phyloP scores from a whole-genome alignment of 345 rosid species.

The Pelargonium nanum region DNA sequence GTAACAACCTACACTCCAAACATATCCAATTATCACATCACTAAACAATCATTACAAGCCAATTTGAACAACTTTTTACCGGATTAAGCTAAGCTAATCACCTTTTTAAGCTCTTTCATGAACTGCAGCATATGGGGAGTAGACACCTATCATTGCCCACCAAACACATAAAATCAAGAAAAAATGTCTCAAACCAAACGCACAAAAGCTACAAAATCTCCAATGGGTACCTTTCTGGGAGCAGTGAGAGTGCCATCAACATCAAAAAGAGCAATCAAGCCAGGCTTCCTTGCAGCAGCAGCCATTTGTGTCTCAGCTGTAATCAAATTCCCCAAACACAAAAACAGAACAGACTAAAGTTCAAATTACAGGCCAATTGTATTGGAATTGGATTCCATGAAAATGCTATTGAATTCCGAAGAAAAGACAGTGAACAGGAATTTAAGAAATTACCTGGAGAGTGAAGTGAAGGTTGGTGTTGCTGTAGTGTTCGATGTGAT shows the following conservation, averaged over 20 bases:
- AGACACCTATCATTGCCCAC: constrained; percentile 21
- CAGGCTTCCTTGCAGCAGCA: constrained; percentile 33
- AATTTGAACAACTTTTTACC: background rate
- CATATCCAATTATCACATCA: background rate
- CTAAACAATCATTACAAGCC: constrained; percentile 8
- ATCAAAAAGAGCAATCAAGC: constrained; percentile 85
- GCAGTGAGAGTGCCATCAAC: constrained; percentile 99
- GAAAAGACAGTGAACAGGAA: too few species aligned
- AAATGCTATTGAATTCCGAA: background rate
- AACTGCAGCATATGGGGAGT: constrained; percentile 53
- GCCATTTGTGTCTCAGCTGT: constrained; percentile 18
- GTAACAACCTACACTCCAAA: constrained; percentile 52
- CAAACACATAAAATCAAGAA: background rate
- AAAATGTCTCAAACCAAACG: background rate
- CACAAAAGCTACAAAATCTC: background rate
- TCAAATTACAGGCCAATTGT: background rate
- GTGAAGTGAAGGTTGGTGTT: too few species aligned
- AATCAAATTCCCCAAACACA: too few species aligned
- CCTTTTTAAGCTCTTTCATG: constrained; percentile 68
- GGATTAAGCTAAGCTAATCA: constrained; percentile 4
- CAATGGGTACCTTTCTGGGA: constrained; percentile 57
- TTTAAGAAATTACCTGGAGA: too few species aligned
- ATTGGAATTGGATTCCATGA: background rate
- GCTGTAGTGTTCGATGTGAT: background rate
- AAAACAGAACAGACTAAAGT: too few species aligned